Base-by-base conservation (phyloP, 345 rosid species). In the Toxicodendron radicans region DNA sequence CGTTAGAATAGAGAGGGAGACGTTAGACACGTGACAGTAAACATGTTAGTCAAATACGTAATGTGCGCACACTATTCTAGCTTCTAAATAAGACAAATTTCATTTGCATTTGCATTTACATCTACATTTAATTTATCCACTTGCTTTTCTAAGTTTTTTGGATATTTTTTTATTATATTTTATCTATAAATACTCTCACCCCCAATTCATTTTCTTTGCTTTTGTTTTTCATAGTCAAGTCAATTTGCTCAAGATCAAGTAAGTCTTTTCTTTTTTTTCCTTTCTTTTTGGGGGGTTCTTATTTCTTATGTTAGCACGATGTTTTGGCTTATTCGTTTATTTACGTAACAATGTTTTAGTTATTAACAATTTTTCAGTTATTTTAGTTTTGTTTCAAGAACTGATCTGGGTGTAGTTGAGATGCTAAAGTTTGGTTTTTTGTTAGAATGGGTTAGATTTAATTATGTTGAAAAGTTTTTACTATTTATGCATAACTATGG, bases 41-140 rank as follows among this genome's bases (percentile, higher is more conserved):
- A 16, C 18, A 43, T 24, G 17, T 16, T 14, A 43, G 74, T 71
- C 74, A 58, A 71, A 43, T n/a, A 33, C 68, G 68, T 41, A 41
- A 43, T 64, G 11, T 21, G 68, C 53, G 52, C 64, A 70, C 52
- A 70, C 52, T 45, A 13, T 41, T 71, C 27, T 45, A 71, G 74
- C 56, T 54, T 9, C 72, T 17, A 53, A 32, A 1, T 35, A 48
- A 33, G 72, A 68, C 49, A 17, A 58, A 71, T 71, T 58, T 33
- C 35, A 70, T 70, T 70, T 57, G 32, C 64, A 71, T 38, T 41
- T 14, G 49, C 58, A 68, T 68, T 68, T 68, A 45, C 66, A 61
- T 61, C 41, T 32, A 46, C 51, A 51, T 51, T 51, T 49, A 14
- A 12, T 7, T 48, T 49, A 68, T n/a, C 48, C 52, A 53, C 9